phyloP scores from a whole-genome alignment of 148 eudicot species.

The Chenopodium album region DNA sequence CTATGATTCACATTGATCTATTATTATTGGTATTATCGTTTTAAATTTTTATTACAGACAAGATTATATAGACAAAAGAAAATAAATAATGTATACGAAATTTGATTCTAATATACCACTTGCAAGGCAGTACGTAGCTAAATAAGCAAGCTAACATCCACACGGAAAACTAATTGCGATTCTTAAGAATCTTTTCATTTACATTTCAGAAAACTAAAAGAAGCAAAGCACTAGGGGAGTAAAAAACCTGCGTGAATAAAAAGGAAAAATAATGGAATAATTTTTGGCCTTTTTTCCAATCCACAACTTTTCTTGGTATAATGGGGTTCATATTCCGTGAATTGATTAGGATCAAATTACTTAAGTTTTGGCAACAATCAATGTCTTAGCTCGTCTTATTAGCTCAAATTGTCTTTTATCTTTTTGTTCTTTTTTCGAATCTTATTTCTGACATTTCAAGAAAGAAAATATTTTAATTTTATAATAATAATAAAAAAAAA shows the following conservation, averaged over 20 bases:
- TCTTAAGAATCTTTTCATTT: too few relatives aligned
- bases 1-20: too few relatives aligned
- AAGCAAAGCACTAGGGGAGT: neutral
- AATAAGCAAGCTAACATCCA: too few relatives aligned
- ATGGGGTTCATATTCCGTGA: neutral
- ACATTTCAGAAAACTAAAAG: too few relatives aligned
- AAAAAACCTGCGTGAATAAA: neutral
- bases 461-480: neutral
- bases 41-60: too few relatives aligned
- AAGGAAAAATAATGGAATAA: neutral
- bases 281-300: neutral
- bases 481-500: neutral
- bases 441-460: neutral
- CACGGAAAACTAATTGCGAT: too few relatives aligned
- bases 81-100: too few relatives aligned
- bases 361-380: conserved; percentile 14
- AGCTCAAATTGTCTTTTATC: conserved; percentile 13
- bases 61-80: too few relatives aligned
- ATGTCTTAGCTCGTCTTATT: neutral
- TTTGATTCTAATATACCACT: too few relatives aligned
- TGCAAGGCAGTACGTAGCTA: too few relatives aligned
- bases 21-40: too few relatives aligned
- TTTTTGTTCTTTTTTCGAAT: conserved; percentile 3
- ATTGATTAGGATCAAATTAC: neutral
- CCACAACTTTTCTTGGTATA: neutral